Conservation (phyloP, 2,329 filamentous ascomycete species). For the Pseudocercospora vitis region DNA sequence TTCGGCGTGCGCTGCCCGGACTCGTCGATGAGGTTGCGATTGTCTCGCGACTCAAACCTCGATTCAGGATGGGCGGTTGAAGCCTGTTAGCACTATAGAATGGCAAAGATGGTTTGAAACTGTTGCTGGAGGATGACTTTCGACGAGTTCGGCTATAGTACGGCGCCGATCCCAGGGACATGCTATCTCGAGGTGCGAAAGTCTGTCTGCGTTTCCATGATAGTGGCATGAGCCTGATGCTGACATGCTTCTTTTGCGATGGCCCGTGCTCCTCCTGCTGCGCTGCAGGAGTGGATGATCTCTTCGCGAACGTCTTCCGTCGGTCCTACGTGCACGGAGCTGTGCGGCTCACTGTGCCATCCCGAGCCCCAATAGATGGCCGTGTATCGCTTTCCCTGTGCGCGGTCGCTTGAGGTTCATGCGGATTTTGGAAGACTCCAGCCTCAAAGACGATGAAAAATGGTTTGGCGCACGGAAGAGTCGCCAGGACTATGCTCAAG, state of each 20-base stretch:
- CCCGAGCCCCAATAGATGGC: too few relatives aligned
- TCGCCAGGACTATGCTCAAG: constrained; percentile 33
- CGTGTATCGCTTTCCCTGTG: not conserved
- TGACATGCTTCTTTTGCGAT: not conserved
- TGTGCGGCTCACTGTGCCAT: not conserved
- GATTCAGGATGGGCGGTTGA: not conserved
- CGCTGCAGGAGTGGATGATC: constrained; percentile 1
- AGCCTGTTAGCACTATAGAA: not conserved
- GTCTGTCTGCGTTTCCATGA: constrained; percentile 19
- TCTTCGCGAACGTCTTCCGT: constrained; percentile 16
- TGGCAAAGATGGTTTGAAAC: not conserved
- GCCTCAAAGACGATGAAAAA: constrained; percentile 31
- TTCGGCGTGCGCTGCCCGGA: not conserved
- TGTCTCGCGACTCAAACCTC: not conserved
- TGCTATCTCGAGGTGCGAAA: constrained; percentile 7
- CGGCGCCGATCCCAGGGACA: not conserved
- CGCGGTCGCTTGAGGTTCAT: constrained; percentile 1
- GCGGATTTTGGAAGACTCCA: constrained; percentile 19
- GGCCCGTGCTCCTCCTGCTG: not conserved
- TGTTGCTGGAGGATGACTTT: constrained; percentile 8
- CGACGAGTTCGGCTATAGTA: constrained; percentile 3
- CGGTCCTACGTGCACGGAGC: constrained; percentile 14
- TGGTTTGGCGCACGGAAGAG: constrained; percentile 35
- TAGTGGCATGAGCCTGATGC: constrained; percentile 8
- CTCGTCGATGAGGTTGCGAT: not conserved